These are phyloP conservation scores for Ophiostoma pallidulum DNA, from an alignment of 2,329 filamentous ascomycete genomes.

Conservation along the genomic window DNA sequence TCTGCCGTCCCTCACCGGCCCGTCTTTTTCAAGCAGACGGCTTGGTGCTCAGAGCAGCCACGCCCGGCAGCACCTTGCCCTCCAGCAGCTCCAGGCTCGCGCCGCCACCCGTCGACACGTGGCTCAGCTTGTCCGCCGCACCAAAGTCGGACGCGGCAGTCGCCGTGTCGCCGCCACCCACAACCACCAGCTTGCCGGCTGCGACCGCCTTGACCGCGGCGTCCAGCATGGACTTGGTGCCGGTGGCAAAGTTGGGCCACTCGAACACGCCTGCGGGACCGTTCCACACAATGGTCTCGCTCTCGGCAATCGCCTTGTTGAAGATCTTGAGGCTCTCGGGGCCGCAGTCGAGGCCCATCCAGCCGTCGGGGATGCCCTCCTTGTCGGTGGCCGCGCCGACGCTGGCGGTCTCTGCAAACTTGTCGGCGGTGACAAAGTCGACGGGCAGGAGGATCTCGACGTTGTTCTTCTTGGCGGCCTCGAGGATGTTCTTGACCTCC, in stretches of 20 bases:
- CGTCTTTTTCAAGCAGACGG: too few species aligned
- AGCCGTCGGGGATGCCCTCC: slow-evolving; percentile 88
- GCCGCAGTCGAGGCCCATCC: slow-evolving; percentile 96
- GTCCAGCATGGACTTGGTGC: slow-evolving; percentile 87
- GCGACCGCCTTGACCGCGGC: slow-evolving; percentile 67
- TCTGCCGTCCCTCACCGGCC: too few species aligned
- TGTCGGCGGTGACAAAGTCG: slow-evolving; percentile 94
- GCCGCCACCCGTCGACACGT: slow-evolving; percentile 95
- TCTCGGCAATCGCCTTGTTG: slow-evolving; percentile 74
- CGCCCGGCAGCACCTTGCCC: slow-evolving; percentile 95
- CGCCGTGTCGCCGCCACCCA: slow-evolving; percentile 94
- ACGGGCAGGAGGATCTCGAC: slow-evolving; percentile 92
- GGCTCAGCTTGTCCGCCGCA: slow-evolving; percentile 93
- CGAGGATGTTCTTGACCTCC: slow-evolving; percentile 76
- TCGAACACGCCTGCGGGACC: slow-evolving; percentile 96
- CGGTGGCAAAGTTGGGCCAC: slow-evolving; percentile 85
- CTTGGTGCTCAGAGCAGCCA: slow-evolving; percentile 77
- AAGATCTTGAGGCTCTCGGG: slow-evolving; percentile 80
- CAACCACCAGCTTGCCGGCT: slow-evolving; percentile 91
- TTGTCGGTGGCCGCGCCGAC: slow-evolving; percentile 74
- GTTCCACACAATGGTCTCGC: slow-evolving; percentile 98
- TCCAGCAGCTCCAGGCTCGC: slow-evolving; percentile 92
- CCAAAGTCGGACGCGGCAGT: slow-evolving; percentile 97
- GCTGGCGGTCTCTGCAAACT: slow-evolving; percentile 79
- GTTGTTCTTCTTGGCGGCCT: slow-evolving; percentile 94